These are phyloP conservation scores for Biscutella laevigata DNA, from an alignment of 441 rosid genomes.

Conservation along the genomic window DNA sequence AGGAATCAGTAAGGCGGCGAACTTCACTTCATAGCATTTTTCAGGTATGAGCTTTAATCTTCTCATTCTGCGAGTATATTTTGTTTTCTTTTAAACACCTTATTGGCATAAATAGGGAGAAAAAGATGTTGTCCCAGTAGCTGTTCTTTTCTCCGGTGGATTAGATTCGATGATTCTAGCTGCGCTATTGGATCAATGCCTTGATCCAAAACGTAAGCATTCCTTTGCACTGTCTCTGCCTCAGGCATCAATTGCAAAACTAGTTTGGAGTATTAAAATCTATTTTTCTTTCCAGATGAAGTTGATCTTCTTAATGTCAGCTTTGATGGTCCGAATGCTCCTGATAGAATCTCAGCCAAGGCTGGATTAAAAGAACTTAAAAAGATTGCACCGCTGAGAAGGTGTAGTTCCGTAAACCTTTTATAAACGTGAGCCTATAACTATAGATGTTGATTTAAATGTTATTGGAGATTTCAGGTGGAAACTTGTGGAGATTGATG, in stretches of 20 bases:
- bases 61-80: not conserved
- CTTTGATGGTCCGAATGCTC: slow-evolving; percentile 78
- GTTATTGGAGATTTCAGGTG: slow-evolving; percentile 48
- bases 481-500: slow-evolving; percentile 84
- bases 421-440: not conserved
- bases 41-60: slow-evolving; percentile 34
- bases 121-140: slow-evolving; percentile 52
- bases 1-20: slow-evolving; percentile 58
- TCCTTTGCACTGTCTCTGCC: not conserved
- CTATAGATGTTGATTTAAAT: not conserved
- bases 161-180: slow-evolving; percentile 92
- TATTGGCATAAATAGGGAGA: slow-evolving; percentile 39
- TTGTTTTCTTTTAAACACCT: not conserved
- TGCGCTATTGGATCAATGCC: slow-evolving; percentile 64
- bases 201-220: slow-evolving; percentile 56
- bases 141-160: slow-evolving; percentile 92
- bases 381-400: slow-evolving; percentile 60
- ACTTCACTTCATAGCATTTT: slow-evolving; percentile 43
- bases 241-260: not conserved
- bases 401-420: slow-evolving; percentile 29
- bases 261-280: not conserved
- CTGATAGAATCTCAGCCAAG: slow-evolving; percentile 71
- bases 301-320: slow-evolving; percentile 86
- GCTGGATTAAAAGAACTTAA: slow-evolving; percentile 63
- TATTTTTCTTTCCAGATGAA: slow-evolving; percentile 39